phyloP scores from a whole-genome alignment of 768 basidiomycete species.

The Lactarius quietus region DNA sequence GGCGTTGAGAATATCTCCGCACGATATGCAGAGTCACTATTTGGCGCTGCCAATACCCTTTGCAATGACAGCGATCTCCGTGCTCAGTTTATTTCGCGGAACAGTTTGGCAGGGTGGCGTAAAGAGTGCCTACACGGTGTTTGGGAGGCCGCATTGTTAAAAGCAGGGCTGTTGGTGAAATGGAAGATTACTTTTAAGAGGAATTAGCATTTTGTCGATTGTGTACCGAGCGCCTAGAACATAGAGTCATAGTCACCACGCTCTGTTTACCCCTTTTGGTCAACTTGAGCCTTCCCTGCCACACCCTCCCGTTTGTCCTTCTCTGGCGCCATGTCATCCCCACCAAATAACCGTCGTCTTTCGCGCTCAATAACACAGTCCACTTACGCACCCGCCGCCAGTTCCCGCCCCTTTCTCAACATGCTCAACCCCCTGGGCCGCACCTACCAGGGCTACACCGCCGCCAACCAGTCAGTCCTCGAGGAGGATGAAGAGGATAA shows the following conservation, averaged over 20 bases:
- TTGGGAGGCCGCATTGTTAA: conserved; percentile 7
- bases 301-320: not conserved
- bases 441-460: conserved; percentile 69
- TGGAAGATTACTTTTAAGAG: conserved; percentile 9
- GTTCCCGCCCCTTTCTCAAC: conserved; percentile 74
- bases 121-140: conserved; percentile 1
- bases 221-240: too few relatives aligned
- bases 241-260: too few relatives aligned
- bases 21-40: not conserved
- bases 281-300: not conserved
- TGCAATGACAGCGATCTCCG: not conserved
- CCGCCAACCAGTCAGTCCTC: conserved; percentile 63
- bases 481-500: conserved; percentile 69
- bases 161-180: conserved; percentile 6
- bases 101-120: not conserved
- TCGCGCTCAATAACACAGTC: conserved; percentile 33
- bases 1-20: not conserved
- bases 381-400: conserved; percentile 42
- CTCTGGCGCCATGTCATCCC: conserved; percentile 25
- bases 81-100: not conserved
- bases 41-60: not conserved
- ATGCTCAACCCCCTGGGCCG: conserved; percentile 80
- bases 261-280: not conserved
- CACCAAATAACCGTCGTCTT: conserved; percentile 27
- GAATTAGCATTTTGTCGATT: too few relatives aligned